Conservation (phyloP, 2,329 filamentous ascomycete species). For the Calonectria multiphialidica region DNA sequence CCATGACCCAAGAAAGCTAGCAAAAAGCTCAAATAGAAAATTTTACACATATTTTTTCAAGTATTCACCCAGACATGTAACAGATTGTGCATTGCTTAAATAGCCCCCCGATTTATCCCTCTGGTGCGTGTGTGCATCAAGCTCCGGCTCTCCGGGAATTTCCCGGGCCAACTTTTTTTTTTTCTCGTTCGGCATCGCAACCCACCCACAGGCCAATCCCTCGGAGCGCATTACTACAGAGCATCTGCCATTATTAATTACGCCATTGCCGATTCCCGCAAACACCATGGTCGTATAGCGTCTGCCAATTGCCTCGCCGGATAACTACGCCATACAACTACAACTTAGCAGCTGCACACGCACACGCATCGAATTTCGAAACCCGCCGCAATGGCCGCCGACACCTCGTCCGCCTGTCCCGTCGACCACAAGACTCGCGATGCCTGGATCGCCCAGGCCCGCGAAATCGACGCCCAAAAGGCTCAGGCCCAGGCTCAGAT, state of each 20-base stretch:
- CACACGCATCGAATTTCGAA: background rate
- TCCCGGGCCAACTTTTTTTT: conserved; percentile 37
- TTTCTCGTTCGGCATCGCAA: background rate
- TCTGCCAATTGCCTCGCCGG: background rate
- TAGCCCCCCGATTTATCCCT: background rate
- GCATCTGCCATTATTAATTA: conserved; percentile 28
- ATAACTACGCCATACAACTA: background rate
- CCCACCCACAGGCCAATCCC: conserved; percentile 34
- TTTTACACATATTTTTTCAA: too few species aligned
- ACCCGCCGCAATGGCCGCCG: conserved; percentile 43
- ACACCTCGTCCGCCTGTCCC: conserved; percentile 71
- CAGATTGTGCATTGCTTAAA: too few species aligned
- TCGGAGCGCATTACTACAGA: conserved; percentile 37
- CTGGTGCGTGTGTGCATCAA: background rate
- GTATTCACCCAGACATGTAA: too few species aligned
- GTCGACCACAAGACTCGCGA: conserved; percentile 92
- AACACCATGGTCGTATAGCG: conserved; percentile 10
- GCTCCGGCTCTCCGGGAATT: conserved; percentile 32
- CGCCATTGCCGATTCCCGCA: conserved; percentile 27
- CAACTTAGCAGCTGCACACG: background rate
- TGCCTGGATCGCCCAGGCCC: conserved; percentile 83
- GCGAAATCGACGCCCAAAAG: conserved; percentile 59
- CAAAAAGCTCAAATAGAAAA: too few species aligned
- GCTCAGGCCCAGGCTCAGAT: conserved; percentile 39
- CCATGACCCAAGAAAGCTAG: too few species aligned